Base-by-base conservation (phyloP, 192 early-diverging fungal genomes). In the Backusella luteola region DNA sequence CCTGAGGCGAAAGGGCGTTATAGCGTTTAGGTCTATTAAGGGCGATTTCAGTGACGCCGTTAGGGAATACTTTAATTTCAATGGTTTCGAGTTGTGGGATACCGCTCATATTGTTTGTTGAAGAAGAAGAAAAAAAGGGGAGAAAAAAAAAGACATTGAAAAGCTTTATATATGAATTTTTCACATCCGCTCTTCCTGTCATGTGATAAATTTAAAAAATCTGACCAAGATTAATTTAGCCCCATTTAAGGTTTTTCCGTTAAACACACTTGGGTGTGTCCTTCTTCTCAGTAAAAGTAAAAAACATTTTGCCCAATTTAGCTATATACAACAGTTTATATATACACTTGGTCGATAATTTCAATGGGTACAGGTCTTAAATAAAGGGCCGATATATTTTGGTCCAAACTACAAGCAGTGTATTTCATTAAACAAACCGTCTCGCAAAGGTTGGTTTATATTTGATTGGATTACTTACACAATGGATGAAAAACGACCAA, bases 21-120 rank as follows among this genome's bases (percentile, higher is more conserved):
- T 86, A 87, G 6, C 77, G 78, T 70, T 86, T 75, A 32, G 92
- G 92, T 19, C 90, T 85, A 79, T 91, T 91, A 69, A 90, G 90
- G 11, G 86, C 73, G 74, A 93, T 87, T 21, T 88, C 84, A 46
- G 87, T 83, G 17, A 93, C 89, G 35, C 92, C 91, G 26, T 81
- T 80, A 17, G 78, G 52, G 19, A 74, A 81, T 0, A 87, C 12
- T 34, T 66, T 79, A 68, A 89, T 83, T 35, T 80, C 81, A 36
- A 89, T 82, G 1, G 82, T 84, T 75, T 87, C 78, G 29, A 89
- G 77, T 21, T 79, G 49, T 29, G 86, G 81, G 6, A 71, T 41
- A 29, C 39, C 12, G 42, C 42, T 44, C 70, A 71, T 71, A 15
- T n/a, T 49, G 9, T 6, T 19, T 67, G 32, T 26, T 71, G 29